Base-by-base conservation (phyloP, 768 basidiomycete genomes). In the Coprinopsis cinerea region DNA sequence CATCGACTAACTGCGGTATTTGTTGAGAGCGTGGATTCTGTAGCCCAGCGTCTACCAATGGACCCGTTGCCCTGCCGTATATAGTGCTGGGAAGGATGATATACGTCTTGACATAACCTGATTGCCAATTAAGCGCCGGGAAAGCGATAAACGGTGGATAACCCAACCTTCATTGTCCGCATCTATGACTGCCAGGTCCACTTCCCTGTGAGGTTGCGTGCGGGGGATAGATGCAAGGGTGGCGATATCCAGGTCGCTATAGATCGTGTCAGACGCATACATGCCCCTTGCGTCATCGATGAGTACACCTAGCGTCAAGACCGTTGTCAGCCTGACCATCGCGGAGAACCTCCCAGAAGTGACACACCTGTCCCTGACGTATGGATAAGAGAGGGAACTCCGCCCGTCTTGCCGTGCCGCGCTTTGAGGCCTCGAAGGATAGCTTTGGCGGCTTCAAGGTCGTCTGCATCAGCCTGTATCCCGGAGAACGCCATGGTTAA, bases 31-130 rank as follows among this genome's bases (percentile, higher is more conserved):
- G 67, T 1, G 65, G 52, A 55, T 82, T 78, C 49, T 72, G 67
- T 35, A 81, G 61, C 1, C 74, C 76, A 3, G 68, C 64, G 20
- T 80, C 73, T n/a, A 73, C 73, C n/a, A 81, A 68, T 22, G 64
- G 60, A 11, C 72, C 74, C 0, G 63, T 59, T 0, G 77, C 74
- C 6, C 71, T 61, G 25, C 77, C 79, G 52, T 76, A 82, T 37
- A 82, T 75, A 1, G 75, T 79, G 2, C 73, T 66, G 1, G 81
- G 79, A 11, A 77, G 55, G 44, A 83, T 57, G 49, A 82, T 78
- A 59, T 79, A 76, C 0, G 75, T 69, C 47, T 69, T 69, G 25
- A 73, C 69, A 59, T 75, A 80, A 14, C 76, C 76, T 76, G 48
- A 17, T 9, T 4, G 13, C 18, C 13, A 10, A 32, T 15, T 45